These are phyloP conservation scores for Lactifluus piperatus DNA, from an alignment of 768 basidiomycete genomes.

Conservation along the genomic window DNA sequence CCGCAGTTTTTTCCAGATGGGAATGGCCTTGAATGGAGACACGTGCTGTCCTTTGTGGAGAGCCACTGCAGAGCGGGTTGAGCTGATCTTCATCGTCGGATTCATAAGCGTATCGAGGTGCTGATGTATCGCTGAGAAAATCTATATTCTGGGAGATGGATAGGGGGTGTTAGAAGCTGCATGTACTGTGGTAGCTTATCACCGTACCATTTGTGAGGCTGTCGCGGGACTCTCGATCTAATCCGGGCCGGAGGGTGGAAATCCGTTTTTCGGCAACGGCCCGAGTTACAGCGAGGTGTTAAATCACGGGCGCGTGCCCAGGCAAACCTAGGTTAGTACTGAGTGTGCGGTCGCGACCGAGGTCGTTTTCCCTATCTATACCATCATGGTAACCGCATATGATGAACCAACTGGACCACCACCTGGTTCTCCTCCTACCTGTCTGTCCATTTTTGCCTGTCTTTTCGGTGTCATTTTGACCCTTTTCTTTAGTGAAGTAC, in stretches of 20 bases:
- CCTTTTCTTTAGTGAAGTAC: constrained; percentile 48
- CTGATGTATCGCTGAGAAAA: constrained; percentile 22
- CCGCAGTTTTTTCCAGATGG: not conserved
- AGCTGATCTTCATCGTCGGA: constrained; percentile 25
- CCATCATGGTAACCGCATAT: constrained; percentile 15
- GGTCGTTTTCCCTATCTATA: not conserved
- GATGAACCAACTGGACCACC: constrained; percentile 39
- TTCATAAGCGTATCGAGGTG: constrained; percentile 23
- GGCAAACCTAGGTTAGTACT: too few species aligned
- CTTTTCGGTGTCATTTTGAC: constrained; percentile 10
- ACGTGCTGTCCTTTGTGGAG: not conserved
- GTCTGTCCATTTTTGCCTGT: constrained; percentile 32
- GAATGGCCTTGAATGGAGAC: not conserved
- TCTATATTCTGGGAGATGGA: constrained; percentile 13
- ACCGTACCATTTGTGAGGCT: not conserved
- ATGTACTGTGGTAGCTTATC: not conserved
- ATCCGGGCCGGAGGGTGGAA: too few species aligned
- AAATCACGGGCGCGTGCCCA: too few species aligned
- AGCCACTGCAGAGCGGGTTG: constrained; percentile 17
- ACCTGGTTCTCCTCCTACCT: constrained; percentile 56
- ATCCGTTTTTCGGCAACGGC: too few species aligned
- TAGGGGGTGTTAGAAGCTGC: not conserved
- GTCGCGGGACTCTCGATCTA: too few species aligned
- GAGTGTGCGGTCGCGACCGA: too few species aligned
- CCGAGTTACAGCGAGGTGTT: too few species aligned